Conservation (phyloP, 345 rosid genomes). For the Eucalyptus pauciflora region DNA sequence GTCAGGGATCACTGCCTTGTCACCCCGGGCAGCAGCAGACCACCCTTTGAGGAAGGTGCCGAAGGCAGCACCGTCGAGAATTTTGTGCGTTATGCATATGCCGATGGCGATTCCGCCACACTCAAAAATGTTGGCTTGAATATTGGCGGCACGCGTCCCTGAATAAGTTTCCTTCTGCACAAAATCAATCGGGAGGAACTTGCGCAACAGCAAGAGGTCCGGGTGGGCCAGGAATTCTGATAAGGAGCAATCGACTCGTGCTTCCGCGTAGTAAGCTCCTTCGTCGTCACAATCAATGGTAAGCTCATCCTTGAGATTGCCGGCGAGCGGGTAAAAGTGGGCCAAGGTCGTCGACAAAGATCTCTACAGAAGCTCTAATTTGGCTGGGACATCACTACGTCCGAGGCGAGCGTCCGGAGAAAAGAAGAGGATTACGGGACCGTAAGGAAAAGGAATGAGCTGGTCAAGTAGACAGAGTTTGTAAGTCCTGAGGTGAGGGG, state of each 20-base stretch:
- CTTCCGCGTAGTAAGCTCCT: slow-evolving; percentile 5
- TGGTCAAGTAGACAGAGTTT: slow-evolving; percentile 17
- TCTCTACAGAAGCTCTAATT: neutral
- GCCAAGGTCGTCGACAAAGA: slow-evolving; percentile 7
- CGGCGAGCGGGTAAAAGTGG: slow-evolving; percentile 13
- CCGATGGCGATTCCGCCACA: slow-evolving; percentile 29
- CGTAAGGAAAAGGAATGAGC: neutral
- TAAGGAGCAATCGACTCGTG: neutral
- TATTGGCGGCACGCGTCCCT: slow-evolving; percentile 10
- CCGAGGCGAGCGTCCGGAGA: neutral
- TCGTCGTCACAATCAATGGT: slow-evolving; percentile 14
- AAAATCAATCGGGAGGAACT: slow-evolving; percentile 10
- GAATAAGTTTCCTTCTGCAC: neutral
- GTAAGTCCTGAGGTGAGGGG: neutral
- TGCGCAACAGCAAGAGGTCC: slow-evolving; percentile 1
- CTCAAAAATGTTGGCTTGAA: slow-evolving; percentile 23
- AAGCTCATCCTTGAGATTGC: slow-evolving; percentile 3
- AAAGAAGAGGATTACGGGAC: slow-evolving; percentile 7
- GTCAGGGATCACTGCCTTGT: neutral
- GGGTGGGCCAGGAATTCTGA: slow-evolving; percentile 3
- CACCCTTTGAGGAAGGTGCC: slow-evolving; percentile 21
- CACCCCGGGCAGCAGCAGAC: slow-evolving; percentile 1
- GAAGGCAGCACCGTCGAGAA: slow-evolving; percentile 15
- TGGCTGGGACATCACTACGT: neutral
- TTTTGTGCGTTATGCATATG: slow-evolving; percentile 18